phyloP scores from a whole-genome alignment of 2,329 filamentous ascomycete species.

The Neospermospora avenae region DNA sequence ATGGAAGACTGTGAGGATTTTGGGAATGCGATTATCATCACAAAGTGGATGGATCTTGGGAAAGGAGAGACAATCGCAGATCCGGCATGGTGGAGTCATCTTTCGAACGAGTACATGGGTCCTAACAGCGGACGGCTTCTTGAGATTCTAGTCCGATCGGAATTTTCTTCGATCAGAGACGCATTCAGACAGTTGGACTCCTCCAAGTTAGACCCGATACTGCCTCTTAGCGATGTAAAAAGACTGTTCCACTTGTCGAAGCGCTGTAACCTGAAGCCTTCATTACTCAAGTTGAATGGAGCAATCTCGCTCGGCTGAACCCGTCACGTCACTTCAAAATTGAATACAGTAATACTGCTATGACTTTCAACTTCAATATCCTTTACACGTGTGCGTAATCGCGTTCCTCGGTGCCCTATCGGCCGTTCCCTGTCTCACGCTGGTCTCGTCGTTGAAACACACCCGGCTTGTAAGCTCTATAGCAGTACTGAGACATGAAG shows the following conservation, averaged over 20 bases:
- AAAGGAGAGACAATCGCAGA: constrained; percentile 17
- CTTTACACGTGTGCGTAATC: constrained; percentile 1
- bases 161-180: constrained; percentile 3
- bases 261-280: constrained; percentile 1
- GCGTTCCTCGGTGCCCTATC: background rate
- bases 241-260: constrained; percentile 5
- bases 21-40: constrained; percentile 10
- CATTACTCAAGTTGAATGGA: constrained; percentile 2
- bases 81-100: constrained; percentile 19
- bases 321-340: background rate
- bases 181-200: constrained; percentile 6
- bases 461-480: too few species aligned
- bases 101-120: constrained; percentile 10
- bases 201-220: constrained; percentile 2
- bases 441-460: too few species aligned
- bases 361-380: constrained; percentile 4
- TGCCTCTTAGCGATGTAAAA: constrained; percentile 5
- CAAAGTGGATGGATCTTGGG: constrained; percentile 21
- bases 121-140: constrained; percentile 6
- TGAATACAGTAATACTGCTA: constrained; percentile 2
- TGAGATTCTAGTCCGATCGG: constrained; percentile 3
- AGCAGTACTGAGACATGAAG: too few species aligned
- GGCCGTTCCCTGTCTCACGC: background rate
- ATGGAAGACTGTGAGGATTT: constrained; percentile 10
- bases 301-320: constrained; percentile 3